Base-by-base conservation (phyloP, 73 alveolate genomes). In the Symbiodinium natans region DNA sequence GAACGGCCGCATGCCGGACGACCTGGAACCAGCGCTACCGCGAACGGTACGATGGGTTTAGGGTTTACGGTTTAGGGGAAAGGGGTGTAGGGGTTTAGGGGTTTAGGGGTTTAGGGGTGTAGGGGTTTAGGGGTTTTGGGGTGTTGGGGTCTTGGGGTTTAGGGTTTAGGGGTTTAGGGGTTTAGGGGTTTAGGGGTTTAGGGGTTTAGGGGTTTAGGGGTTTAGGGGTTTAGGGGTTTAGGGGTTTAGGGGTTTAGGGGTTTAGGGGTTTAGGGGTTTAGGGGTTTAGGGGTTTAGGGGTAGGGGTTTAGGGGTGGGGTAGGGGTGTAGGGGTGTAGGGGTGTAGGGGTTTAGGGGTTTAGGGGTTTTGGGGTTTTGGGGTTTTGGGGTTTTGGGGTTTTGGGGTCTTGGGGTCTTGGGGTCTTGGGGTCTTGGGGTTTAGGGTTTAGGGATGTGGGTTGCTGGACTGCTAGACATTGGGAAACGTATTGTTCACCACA, bases 1-100 rank as follows among this genome's bases (percentile, higher is more conserved):
- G 95, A 3, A 88, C 95, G 86, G 71, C 9, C 46, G 95, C 95
- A n/a, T 88, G 95, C 21, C 95, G 95, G 43, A 88, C 71, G 38
- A 88, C 95, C 95, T 88, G 39, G 29, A n/a, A 52, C 19, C 52
- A 63, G 68, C 68, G n/a, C n/a, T n/a, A n/a, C n/a, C n/a, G n/a
- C n/a, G n/a, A n/a, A n/a, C n/a, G n/a, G n/a, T n/a, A n/a, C n/a
- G n/a, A n/a, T 13, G 63, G 63, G 63, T 48, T 5, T 23, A 5
- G 63, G 63, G 63, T 17, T 23, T 48, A 1, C 13, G 11, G 56
- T 48, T 48, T 13, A 48, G 19, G 63, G 63, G 13, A 48, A 2
- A 17, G 10, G 27, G 1, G 19, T 1, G 63, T 48, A 23, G 63
- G 63, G 3, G 63, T 48, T 48, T 1, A 48, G 15, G 11, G 56